phyloP scores from a whole-genome alignment of 768 basidiomycete genomes.

The Hygrophorus pudorinus region DNA sequence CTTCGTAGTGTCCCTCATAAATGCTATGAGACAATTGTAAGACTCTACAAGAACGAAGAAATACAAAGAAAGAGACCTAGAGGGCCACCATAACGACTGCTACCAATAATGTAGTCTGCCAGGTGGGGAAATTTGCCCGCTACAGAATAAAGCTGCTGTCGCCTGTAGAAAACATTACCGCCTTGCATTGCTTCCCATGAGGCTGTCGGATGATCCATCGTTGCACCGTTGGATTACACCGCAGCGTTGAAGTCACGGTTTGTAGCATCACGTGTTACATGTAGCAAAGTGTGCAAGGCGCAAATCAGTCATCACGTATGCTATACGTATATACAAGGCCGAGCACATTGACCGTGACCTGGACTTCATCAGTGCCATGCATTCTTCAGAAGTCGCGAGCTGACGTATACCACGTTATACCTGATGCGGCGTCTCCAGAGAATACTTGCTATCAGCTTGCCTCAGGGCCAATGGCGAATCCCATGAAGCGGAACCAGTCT shows the following conservation, averaged over 20 bases:
- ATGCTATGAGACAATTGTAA: constrained; percentile 35
- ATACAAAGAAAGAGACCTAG: constrained; percentile 45
- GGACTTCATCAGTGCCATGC: no score
- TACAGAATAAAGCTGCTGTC: constrained; percentile 77
- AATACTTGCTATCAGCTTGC: no score
- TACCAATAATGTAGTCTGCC: constrained; percentile 68
- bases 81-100: constrained; percentile 82
- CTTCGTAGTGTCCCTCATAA: constrained; percentile 81
- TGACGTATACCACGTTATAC: no score
- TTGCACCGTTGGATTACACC: constrained; percentile 9
- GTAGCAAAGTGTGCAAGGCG: no score
- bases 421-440: no score
- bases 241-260: constrained; percentile 5
- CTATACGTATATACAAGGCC: no score
- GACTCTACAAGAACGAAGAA: constrained; percentile 4
- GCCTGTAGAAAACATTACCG: constrained; percentile 79
- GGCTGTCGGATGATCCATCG: constrained; percentile 63
- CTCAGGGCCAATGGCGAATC: no score
- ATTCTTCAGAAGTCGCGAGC: no score
- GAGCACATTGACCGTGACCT: no score
- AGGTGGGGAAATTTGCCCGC: constrained; percentile 72
- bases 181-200: constrained; percentile 90
- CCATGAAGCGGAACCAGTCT: no score
- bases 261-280: no score
- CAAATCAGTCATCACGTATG: no score